These are phyloP conservation scores for Rusavskia elegans DNA, from an alignment of 495 filamentous ascomycete species.

Conservation along the genomic window DNA sequence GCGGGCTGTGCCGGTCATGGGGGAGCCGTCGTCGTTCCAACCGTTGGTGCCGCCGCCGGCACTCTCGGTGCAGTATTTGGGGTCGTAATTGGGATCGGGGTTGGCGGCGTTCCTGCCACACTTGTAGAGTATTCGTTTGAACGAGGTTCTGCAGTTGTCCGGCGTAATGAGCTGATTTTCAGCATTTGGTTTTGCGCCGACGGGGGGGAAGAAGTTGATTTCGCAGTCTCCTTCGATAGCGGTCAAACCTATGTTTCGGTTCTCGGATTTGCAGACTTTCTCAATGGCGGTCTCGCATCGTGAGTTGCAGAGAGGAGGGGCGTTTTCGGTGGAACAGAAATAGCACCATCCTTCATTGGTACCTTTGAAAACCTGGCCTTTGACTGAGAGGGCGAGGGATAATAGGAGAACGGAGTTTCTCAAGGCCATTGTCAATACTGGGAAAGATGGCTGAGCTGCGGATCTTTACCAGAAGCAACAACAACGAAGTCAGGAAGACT, in stretches of 20 bases:
- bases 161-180: neutral
- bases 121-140: neutral
- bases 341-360: conserved; percentile 4
- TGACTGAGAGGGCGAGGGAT: too few relatives aligned
- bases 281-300: conserved; percentile 1
- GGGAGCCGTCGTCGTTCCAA: conserved; percentile 7
- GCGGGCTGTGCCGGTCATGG: conserved; percentile 1
- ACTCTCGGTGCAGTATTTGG: conserved; percentile 4
- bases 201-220: conserved; percentile 3
- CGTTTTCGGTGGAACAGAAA: conserved; percentile 4
- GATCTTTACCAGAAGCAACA: too few relatives aligned
- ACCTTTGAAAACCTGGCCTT: neutral
- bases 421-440: too few relatives aligned
- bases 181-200: neutral
- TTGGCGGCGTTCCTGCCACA: conserved; percentile 4
- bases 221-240: conserved; percentile 3
- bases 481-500: too few relatives aligned
- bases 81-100: neutral
- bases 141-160: neutral
- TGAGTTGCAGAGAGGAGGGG: conserved; percentile 3
- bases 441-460: too few relatives aligned
- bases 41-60: conserved; percentile 6
- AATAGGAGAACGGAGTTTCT: too few relatives aligned
- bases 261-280: neutral
- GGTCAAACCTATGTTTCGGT: neutral